Evolutionary conservation across 2,329 filamentous ascomycete genomes (phyloP).

Genomic region (Colletotrichum trifolii): DNA sequence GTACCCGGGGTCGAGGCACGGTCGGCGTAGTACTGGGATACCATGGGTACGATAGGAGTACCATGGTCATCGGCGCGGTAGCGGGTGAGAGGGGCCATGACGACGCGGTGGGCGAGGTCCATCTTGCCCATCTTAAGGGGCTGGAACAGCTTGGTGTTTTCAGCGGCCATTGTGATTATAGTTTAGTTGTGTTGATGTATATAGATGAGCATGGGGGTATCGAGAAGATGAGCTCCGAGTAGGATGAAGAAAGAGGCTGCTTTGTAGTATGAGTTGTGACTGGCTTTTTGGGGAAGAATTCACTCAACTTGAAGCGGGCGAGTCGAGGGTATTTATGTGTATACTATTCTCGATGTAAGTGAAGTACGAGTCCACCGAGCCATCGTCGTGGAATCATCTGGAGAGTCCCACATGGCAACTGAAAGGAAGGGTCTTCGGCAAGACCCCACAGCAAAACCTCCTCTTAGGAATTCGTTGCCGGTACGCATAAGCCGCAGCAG

Average conservation of each 20-base stretch:
- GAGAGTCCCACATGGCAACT: conserved; percentile 23
- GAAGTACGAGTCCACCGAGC: conserved; percentile 7
- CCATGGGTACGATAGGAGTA: conserved; percentile 40
- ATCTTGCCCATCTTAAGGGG: conserved; percentile 54
- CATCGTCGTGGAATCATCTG: conserved; percentile 32
- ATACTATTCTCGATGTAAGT: conserved; percentile 17
- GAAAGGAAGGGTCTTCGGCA: conserved; percentile 5
- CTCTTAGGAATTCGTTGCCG: conserved; percentile 4
- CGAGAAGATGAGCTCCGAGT: background rate
- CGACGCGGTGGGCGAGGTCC: conserved; percentile 56
- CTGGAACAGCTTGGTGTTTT: conserved; percentile 51
- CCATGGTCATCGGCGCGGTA: conserved; percentile 58
- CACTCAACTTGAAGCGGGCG: conserved; percentile 18
- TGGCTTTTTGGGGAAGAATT: background rate
- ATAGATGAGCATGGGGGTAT: conserved; percentile 1
- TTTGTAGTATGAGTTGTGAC: conserved; percentile 1
- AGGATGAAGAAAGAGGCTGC: background rate
- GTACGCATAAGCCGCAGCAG: no score
- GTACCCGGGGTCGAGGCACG: conserved; percentile 56
- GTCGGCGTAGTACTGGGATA: conserved; percentile 45
- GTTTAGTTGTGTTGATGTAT: background rate
- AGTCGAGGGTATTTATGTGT: conserved; percentile 27
- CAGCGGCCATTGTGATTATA: conserved; percentile 26
- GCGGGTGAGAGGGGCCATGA: conserved; percentile 69
- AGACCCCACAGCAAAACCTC: conserved; percentile 22